Base-by-base conservation (phyloP, 352 stramenopile species). In the Phytophthora ohioensis region DNA sequence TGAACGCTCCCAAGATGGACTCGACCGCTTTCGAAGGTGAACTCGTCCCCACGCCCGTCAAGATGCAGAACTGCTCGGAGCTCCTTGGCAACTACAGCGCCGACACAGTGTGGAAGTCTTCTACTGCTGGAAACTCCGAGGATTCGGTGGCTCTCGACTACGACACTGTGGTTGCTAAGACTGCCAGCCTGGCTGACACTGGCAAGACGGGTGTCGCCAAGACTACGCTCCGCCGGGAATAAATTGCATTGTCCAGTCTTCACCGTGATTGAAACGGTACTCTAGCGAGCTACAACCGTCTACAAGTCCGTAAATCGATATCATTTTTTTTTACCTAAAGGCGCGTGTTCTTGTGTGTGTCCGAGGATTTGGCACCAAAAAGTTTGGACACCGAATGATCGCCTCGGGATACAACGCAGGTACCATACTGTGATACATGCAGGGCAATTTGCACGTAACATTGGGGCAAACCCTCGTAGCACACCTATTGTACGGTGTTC, bases 1-100 rank as follows among this genome's bases (percentile, higher is more conserved):
- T 76, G 30, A 69, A 73, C 30, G 65, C 58, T 5, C 64, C 64
- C 0, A 51, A 66, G 45, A 69, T 48, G 42, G 48, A 64, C 11
- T 2, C 32, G 0, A 65, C 61, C 1, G 43, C 32, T 13, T 70
- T 74, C 21, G 45, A 69, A 31, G 12, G n/a, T 6, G 46, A 69
- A 2, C 66, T 73, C 8, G 49, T 68, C 7, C 6, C 66, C 35
- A 69, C 66, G 4, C 58, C 66, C 17, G 66, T 73, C 1, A 62
- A 68, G 43, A 68, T 73, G 52, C 46, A 15, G 12, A 69, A 73
- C 38, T 73, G 66, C 52, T 73, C 66, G 4, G 35, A 55, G n/a
- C 66, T 68, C 8, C 13, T 73, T 3, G 52, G 47, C 27, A 52
- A 68, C 42, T 73, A 73, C 57, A 68, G 35, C 13, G 42, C 51